phyloP scores from a whole-genome alignment of 202 grass and related monocot genomes.

The Dendrocalamus latiflorus region DNA sequence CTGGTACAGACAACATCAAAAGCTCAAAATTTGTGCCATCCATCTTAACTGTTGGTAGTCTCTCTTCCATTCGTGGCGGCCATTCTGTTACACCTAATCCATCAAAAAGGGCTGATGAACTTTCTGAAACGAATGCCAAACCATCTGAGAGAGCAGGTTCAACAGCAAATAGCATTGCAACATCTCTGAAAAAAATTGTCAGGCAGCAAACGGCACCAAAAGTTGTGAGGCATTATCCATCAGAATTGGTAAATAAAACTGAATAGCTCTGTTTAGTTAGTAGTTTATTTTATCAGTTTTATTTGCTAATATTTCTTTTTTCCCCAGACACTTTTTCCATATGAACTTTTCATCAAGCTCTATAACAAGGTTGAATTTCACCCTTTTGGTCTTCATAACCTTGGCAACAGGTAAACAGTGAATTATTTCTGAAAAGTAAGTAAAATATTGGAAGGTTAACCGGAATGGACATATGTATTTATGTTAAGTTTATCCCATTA shows the following conservation, averaged over 20 bases:
- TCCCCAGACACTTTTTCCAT: constrained; percentile 75
- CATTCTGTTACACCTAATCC: constrained; percentile 16
- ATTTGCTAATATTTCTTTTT: constrained; percentile 25
- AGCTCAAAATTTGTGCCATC: constrained; percentile 38
- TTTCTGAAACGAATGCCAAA: constrained; percentile 28
- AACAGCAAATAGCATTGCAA: constrained; percentile 39
- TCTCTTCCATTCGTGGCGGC: constrained; percentile 23
- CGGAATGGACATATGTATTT: constrained; percentile 14
- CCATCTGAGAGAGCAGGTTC: constrained; percentile 33
- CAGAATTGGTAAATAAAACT: constrained; percentile 66
- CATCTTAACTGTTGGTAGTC: constrained; percentile 27
- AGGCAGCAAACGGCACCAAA: constrained; percentile 55
- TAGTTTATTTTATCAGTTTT: background rate
- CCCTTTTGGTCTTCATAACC: constrained; percentile 84
- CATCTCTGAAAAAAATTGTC: constrained; percentile 60
- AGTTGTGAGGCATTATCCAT: constrained; percentile 77
- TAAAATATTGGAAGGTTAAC: no score
- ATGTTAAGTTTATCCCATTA: background rate
- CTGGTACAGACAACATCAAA: background rate
- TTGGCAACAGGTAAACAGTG: constrained; percentile 97
- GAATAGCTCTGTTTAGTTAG: background rate
- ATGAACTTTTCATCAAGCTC: constrained; percentile 81
- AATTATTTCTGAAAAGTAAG: no score
- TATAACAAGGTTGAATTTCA: constrained; percentile 64
- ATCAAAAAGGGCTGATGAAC: constrained; percentile 35